Evolutionary conservation across 1,284 basidiomycete species (phyloP), one percentile per base, ranked within the genome.

Genomic region (Singerocomus rubriflavus): DNA sequence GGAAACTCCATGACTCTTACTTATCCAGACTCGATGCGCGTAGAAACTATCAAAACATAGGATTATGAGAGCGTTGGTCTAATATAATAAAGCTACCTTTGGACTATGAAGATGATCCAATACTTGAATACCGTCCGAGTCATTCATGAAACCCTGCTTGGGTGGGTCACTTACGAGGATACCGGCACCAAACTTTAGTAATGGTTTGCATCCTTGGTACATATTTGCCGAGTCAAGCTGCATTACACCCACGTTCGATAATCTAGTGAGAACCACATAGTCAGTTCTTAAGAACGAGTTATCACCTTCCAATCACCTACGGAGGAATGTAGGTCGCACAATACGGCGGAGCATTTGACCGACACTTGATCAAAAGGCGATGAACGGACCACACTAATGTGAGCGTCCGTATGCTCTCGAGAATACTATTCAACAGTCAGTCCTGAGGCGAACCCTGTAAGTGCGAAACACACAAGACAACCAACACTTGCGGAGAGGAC

Each of bases 11-110:
- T 38, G 26, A 16, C 9, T 5, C 62, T 42, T 42, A 62, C 61
- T 63, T 60, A 66, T 63, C 62, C 62, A 63, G 5, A 63, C 54
- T 31, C 64, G 61, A 31, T 63, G 64, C 25, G 49, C 51, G 17
- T 63, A 63, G 37, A 63, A 63, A 37, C 64, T 65, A 35, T 33
- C 2, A 30, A 7, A 7, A 5, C 6, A 26, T 5, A 14, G 7
- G 5, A 32, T 17, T 16, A 9, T 41, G 39, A 41, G 27, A 41
- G 27, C 26, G 30, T 30, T 11, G 39, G 11, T 2, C 5, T 3
- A 13, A 12, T 33, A 17, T 33, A 21, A 30, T 7, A 26, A 4
- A 12, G 25, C 16, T 51, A 61, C 59, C 53, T 34, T 40, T 63
- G 58, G 5, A 60, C 61, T 4, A 56, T 37, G 26, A 63, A 63